These are phyloP conservation scores for Hylodesmum podocarpum DNA, from an alignment of 306 rosid genomes.

Conservation along the genomic window DNA sequence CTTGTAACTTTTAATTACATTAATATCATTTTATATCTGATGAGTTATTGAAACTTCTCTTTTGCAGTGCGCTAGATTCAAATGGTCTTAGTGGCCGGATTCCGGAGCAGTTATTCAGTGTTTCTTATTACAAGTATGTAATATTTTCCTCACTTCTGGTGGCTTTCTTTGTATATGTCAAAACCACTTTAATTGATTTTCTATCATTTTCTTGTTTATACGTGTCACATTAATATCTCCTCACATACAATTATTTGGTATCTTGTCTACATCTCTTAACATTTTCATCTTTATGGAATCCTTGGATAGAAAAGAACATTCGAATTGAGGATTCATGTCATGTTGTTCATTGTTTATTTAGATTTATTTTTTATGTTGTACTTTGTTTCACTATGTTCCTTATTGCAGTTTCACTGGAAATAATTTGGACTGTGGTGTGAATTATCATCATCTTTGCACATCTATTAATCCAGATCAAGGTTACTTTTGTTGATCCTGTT, in stretches of 20 bases:
- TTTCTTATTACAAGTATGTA: slow-evolving; percentile 72
- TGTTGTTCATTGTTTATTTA: slow-evolving; percentile 5
- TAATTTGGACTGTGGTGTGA: slow-evolving; percentile 58
- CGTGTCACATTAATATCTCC: neutral
- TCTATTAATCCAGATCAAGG: slow-evolving; percentile 60
- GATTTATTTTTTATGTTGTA: neutral
- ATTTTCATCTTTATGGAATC: neutral
- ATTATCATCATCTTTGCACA: slow-evolving; percentile 47
- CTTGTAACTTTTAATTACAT: neutral
- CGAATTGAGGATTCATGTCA: neutral
- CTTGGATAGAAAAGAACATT: slow-evolving; percentile 5
- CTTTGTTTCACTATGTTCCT: slow-evolving; percentile 30
- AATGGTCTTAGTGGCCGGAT: slow-evolving; percentile 68
- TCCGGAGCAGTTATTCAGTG: slow-evolving; percentile 59
- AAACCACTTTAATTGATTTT: neutral
- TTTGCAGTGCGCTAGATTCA: slow-evolving; percentile 70
- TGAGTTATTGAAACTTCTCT: slow-evolving; percentile 29
- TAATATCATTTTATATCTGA: slow-evolving; percentile 31
- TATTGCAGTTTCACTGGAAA: slow-evolving; percentile 80
- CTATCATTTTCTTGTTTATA: neutral
- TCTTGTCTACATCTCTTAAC: neutral
- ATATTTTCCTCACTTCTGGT: neutral
- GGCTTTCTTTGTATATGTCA: neutral
- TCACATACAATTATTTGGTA: neutral
- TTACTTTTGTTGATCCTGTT: slow-evolving; percentile 29